Conservation (phyloP, 352 stramenopile genomes). For the Phytophthora pseudosyringae region DNA sequence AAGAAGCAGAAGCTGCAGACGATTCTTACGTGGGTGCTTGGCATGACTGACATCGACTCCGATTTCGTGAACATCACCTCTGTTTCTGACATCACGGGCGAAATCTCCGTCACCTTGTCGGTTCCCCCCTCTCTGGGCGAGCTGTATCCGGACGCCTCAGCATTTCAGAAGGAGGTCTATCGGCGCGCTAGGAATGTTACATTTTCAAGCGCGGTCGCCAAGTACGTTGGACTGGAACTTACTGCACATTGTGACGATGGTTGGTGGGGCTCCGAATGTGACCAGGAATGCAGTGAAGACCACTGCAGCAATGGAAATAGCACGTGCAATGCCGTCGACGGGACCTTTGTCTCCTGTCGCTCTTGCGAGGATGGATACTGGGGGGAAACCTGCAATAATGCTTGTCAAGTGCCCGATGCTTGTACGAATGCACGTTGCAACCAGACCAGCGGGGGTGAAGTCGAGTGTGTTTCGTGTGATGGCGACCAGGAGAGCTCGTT, state of each 20-base stretch:
- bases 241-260: conserved; percentile 10
- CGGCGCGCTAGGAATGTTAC: conserved; percentile 24
- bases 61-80: conserved; percentile 33
- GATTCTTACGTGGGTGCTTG: conserved; percentile 28
- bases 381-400: conserved; percentile 15
- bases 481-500: neutral
- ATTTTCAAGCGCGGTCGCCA: conserved; percentile 14
- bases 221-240: conserved; percentile 24
- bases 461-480: conserved; percentile 22
- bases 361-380: conserved; percentile 28
- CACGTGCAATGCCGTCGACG: conserved; percentile 34
- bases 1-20: conserved; percentile 18
- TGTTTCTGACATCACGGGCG: conserved; percentile 18
- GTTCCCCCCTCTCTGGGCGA: conserved; percentile 32
- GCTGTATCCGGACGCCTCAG: conserved; percentile 28
- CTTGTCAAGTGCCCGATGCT: conserved; percentile 21
- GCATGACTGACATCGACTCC: conserved; percentile 33
- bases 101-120: conserved; percentile 24
- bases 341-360: conserved; percentile 15
- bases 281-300: conserved; percentile 12
- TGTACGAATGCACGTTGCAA: conserved; percentile 26
- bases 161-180: conserved; percentile 27
- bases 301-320: conserved; percentile 17
- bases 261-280: conserved; percentile 26
- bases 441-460: conserved; percentile 10